Evolutionary conservation across 495 filamentous ascomycete species (phyloP).

Genomic region (Penicillium herquei): DNA sequence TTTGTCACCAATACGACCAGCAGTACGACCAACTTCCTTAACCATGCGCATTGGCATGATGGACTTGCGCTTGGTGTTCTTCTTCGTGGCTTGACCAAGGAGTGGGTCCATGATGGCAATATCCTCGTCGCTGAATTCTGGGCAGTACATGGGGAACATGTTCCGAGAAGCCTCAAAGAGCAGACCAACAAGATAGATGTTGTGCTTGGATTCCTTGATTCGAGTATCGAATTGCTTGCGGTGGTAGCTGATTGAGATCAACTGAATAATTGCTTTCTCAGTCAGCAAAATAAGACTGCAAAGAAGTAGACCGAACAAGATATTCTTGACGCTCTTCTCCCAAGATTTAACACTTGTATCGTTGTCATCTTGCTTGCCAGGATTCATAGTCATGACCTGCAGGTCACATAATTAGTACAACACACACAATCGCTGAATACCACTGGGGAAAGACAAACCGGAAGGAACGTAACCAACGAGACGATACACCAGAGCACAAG

Average conservation of each 20-base stretch:
- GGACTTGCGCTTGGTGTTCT: slow-evolving; percentile 45
- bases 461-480: slow-evolving; percentile 74
- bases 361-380: slow-evolving; percentile 28
- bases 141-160: slow-evolving; percentile 88
- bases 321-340: slow-evolving; percentile 62
- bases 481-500: slow-evolving; percentile 85
- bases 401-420: slow-evolving; percentile 27
- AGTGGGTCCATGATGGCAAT: slow-evolving; percentile 83
- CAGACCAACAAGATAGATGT: slow-evolving; percentile 72
- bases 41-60: slow-evolving; percentile 76
- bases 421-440: slow-evolving; percentile 17
- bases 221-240: slow-evolving; percentile 85
- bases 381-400: slow-evolving; percentile 56
- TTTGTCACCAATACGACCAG: slow-evolving; percentile 74
- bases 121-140: slow-evolving; percentile 88
- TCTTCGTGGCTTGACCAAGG: slow-evolving; percentile 22
- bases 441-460: slow-evolving; percentile 41
- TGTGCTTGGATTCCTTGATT: slow-evolving; percentile 86
- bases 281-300: slow-evolving; percentile 72
- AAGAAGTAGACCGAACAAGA: slow-evolving; percentile 75
- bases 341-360: slow-evolving; percentile 41
- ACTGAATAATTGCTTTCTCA: slow-evolving; percentile 82
- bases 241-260: slow-evolving; percentile 94
- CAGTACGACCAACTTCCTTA: slow-evolving; percentile 41
- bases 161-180: slow-evolving; percentile 86